These are phyloP conservation scores for Neocatenulostroma microsporum DNA, from an alignment of 2,329 filamentous ascomycete genomes.

Conservation along the genomic window DNA sequence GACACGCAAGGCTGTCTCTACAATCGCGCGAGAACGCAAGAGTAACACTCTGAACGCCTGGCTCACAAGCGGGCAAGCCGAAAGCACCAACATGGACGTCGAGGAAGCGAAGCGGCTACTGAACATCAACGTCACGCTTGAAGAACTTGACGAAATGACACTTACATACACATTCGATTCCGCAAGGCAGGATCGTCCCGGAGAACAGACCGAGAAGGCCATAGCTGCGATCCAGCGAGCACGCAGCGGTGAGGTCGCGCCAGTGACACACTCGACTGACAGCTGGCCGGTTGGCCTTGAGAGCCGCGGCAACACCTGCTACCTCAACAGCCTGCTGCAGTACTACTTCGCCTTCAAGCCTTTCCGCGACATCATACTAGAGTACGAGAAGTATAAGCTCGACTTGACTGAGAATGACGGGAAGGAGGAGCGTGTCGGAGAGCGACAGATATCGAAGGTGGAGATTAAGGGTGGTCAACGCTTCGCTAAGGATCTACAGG, in stretches of 20 bases:
- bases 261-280: constrained; percentile 14
- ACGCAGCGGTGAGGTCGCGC: constrained; percentile 10
- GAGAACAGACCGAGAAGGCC: constrained; percentile 27
- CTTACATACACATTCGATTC: constrained; percentile 17
- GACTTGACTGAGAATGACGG: constrained; percentile 58
- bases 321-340: constrained; percentile 91
- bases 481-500: constrained; percentile 28
- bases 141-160: constrained; percentile 18
- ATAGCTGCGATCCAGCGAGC: constrained; percentile 26
- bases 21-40: constrained; percentile 53
- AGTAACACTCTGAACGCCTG: constrained; percentile 49
- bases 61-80: constrained; percentile 45
- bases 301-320: constrained; percentile 97
- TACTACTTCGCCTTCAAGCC: constrained; percentile 87
- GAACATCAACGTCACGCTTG: constrained; percentile 19
- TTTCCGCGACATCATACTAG: constrained; percentile 69
- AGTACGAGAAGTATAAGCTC: constrained; percentile 65
- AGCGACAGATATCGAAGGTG: constrained; percentile 48
- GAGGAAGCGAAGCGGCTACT: constrained; percentile 47
- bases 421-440: constrained; percentile 64
- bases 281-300: constrained; percentile 72
- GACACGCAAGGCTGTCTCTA: constrained; percentile 48
- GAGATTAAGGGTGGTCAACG: constrained; percentile 30
- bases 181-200: constrained; percentile 21
- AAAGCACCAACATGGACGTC: constrained; percentile 17